Conservation (phyloP, 257 asterid genomes). For the Ehretia macrophylla region DNA sequence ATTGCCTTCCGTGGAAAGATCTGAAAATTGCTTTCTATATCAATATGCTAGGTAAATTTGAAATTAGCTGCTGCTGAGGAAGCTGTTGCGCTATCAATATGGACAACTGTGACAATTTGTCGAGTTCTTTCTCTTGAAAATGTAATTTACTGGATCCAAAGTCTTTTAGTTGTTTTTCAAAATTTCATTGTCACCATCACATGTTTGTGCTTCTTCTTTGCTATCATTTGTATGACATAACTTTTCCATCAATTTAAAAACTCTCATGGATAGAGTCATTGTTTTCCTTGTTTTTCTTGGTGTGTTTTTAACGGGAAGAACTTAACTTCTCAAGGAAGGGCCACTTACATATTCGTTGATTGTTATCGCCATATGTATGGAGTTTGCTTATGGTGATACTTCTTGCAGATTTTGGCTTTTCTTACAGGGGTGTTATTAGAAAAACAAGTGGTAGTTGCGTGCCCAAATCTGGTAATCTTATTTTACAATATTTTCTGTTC, state of each 20-base stretch:
- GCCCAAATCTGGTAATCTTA: slow-evolving; percentile 80
- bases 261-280: no score
- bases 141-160: slow-evolving; percentile 35
- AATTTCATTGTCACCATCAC: no score
- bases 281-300: no score
- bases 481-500: slow-evolving; percentile 4
- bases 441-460: slow-evolving; percentile 71
- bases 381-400: slow-evolving; percentile 3
- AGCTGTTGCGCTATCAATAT: slow-evolving; percentile 76
- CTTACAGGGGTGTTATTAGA: slow-evolving; percentile 80
- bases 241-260: no score
- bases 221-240: no score
- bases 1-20: slow-evolving; percentile 14
- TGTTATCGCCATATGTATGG: background rate
- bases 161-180: background rate
- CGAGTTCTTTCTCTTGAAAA: slow-evolving; percentile 88
- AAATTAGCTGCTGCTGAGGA: slow-evolving; percentile 81
- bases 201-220: no score
- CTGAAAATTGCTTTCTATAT: slow-evolving; percentile 14
- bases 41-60: slow-evolving; percentile 52
- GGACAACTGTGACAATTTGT: slow-evolving; percentile 85
- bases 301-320: background rate
- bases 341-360: background rate
- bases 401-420: slow-evolving; percentile 63
- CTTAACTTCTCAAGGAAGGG: background rate